Base-by-base conservation (phyloP, 2,329 filamentous ascomycete genomes). In the Cordyceps tenuipes region DNA sequence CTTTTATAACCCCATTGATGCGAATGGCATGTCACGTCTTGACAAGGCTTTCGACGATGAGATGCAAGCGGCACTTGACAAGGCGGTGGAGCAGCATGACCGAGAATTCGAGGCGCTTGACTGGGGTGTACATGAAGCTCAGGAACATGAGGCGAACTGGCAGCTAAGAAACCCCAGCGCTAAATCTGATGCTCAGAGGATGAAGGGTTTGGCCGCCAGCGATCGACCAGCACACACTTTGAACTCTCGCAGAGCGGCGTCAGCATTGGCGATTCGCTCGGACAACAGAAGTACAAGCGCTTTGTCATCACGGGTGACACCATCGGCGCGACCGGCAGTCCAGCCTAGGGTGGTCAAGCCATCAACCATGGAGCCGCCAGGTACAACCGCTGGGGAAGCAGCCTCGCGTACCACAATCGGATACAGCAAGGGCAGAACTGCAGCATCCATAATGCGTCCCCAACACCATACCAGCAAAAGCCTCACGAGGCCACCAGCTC, bases 321-420 rank as follows among this genome's bases (percentile, higher is more conserved):
- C 49, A 5, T 46, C 47, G 9, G 51, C 31, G 21, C 39, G 57
- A 4, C 31, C 39, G 13, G 13, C 55, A 52, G 49, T 62, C 51
- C 60, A 67, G 57, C 54, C 46, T 60, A 59, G 55, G 12, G 52
- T 62, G 19, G 62, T 67, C 48, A 70, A 69, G 62, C 68, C 72
- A 43, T 56, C 52, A 23, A 23, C 23, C n/a, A 21, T n/a, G 17
- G 48, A 47, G 29, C 49, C 39, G 34, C 73, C 82, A 65, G 82
- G 85, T 51, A 82, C 84, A 64, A 80, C 80, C 9, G 78, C 82
- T 12, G 86, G 88, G 1, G 80, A 83, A 23, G 83, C 82, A 6
- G 85, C 85, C 6, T 96, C 91, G 1, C 84, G 86, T 63, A 92
- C 85, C 59, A 96, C 91, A 0, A 81, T 96, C 47, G 92, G 92